Evolutionary conservation across 352 stramenopile species (phyloP), one percentile per base, ranked within the genome.

Genomic region (Halophytophthora batemanensis): DNA sequence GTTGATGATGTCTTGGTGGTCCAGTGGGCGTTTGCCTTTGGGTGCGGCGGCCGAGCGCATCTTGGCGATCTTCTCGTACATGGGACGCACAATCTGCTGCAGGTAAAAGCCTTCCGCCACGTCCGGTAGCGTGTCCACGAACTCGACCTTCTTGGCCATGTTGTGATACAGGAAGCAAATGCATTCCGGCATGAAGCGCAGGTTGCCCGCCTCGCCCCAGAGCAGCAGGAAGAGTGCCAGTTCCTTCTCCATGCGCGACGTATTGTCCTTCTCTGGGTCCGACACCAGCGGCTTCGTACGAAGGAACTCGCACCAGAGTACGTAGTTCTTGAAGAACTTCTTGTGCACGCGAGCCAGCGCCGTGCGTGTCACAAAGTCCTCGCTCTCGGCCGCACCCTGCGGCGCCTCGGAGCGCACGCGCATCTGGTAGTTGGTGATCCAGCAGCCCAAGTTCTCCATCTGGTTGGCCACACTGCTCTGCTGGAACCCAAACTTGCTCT

Each of bases 251-350:
- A 87, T 71, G 28, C 57, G 36, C 0, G 59, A 34, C 21, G 59
- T 71, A 28, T 77, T 71, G 1, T 66, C 60, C 37, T 68, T 74
- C 0, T 77, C 75, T 1, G 58, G 50, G 11, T 61, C 42, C 12
- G 62, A 69, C 33, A 96, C 96, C 41, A 92, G 75, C n/a, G 90
- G 92, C 5, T 74, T 66, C 0, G 95, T 86, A 21, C 85, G 79
- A 41, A 99, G 77, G 40, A 96, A 96, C 44, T 87, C 79, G 67
- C 96, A 98, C 97, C 97, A 99, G 54, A 89, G 84, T 34, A 69
- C 55, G 65, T 97, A 97, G 68, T 97, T 97, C 34, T 80, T 82
- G 58, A 96, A 93, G 18, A 98, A 87, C 56, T 90, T 90, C 14
- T 55, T 45, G 58, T 93, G 82, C 42, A 93, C 71, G 17, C 74